Evolutionary conservation across 2,329 filamentous ascomycete genomes (phyloP).

Genomic region (Aspergillus texensis): DNA sequence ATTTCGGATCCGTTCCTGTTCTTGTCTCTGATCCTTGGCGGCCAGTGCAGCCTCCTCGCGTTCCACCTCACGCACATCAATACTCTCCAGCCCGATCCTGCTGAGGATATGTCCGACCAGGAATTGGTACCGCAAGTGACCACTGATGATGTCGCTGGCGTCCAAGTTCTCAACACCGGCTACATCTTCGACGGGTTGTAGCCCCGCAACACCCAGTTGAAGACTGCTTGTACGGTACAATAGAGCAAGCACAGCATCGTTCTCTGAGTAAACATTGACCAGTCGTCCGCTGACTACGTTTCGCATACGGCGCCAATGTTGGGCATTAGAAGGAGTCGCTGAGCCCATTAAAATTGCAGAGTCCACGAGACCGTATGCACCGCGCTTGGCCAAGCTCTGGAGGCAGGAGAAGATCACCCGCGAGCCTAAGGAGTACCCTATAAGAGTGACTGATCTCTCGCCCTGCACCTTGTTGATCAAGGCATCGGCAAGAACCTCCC

Average conservation of each 20-base stretch:
- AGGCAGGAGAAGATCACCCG: constrained; percentile 82
- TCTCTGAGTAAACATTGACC: constrained; percentile 85
- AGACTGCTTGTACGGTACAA: constrained; percentile 83
- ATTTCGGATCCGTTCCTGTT: constrained; percentile 36
- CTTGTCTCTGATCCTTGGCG: constrained; percentile 43
- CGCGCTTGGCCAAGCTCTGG: constrained; percentile 72
- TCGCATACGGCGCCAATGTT: constrained; percentile 76
- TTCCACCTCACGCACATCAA: constrained; percentile 53
- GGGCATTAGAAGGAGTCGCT: constrained; percentile 70
- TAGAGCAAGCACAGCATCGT: constrained; percentile 85
- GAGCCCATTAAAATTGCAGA: constrained; percentile 81
- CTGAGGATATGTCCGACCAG: constrained; percentile 68
- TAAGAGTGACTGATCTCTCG: constrained; percentile 75
- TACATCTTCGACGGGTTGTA: constrained; percentile 68
- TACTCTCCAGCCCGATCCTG: constrained; percentile 69
- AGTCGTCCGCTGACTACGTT: constrained; percentile 78
- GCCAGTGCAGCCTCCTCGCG: constrained; percentile 46
- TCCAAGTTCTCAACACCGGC: constrained; percentile 65
- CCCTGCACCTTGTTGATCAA: constrained; percentile 81
- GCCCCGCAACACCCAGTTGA: constrained; percentile 78
- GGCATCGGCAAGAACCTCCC: constrained; percentile 77
- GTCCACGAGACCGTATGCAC: constrained; percentile 82
- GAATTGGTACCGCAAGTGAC: constrained; percentile 71
- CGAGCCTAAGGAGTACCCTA: constrained; percentile 82
- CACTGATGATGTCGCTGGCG: constrained; percentile 65